Conservation (phyloP, 495 filamentous ascomycete species). For the Aspergillus saccharolyticus region DNA sequence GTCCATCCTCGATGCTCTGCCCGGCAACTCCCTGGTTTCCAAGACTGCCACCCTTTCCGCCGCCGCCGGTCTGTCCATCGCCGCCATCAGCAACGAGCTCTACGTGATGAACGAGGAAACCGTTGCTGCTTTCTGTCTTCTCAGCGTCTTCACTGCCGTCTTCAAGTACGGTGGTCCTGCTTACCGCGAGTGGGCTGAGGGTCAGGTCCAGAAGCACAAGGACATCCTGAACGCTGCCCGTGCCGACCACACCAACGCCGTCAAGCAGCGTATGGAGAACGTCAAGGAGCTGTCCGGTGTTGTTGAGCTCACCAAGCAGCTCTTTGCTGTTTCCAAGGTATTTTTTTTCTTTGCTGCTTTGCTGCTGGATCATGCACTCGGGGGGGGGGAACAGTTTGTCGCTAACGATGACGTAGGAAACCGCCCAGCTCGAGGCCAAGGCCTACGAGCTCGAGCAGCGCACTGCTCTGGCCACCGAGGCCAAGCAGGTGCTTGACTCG, state of each 20-base stretch:
- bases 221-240: constrained; percentile 88
- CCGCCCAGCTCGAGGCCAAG: constrained; percentile 89
- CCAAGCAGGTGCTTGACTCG: constrained; percentile 90
- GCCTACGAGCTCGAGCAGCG: constrained; percentile 95
- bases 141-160: constrained; percentile 83
- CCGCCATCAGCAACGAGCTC: constrained; percentile 98
- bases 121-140: constrained; percentile 79
- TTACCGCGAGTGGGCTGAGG: constrained; percentile 88
- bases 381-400: constrained; percentile 1
- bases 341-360: background rate
- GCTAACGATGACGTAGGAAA: constrained; percentile 63
- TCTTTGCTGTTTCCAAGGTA: constrained; percentile 98
- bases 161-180: constrained; percentile 87
- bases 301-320: constrained; percentile 89
- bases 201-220: constrained; percentile 81
- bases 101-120: constrained; percentile 99
- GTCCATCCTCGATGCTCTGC: constrained; percentile 85
- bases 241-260: constrained; percentile 89
- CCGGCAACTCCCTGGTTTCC: constrained; percentile 77
- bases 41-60: constrained; percentile 97
- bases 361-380: background rate
- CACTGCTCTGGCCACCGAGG: constrained; percentile 83
- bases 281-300: constrained; percentile 90
- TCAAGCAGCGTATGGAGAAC: constrained; percentile 86
- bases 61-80: constrained; percentile 80